Percentiles rank a stretch among this genome's conserved stretches.
Evolutionary conservation across 2,329 filamentous ascomycete genomes (phyloP).

Genomic region (Coniochaeta hoffmannii): DNA sequence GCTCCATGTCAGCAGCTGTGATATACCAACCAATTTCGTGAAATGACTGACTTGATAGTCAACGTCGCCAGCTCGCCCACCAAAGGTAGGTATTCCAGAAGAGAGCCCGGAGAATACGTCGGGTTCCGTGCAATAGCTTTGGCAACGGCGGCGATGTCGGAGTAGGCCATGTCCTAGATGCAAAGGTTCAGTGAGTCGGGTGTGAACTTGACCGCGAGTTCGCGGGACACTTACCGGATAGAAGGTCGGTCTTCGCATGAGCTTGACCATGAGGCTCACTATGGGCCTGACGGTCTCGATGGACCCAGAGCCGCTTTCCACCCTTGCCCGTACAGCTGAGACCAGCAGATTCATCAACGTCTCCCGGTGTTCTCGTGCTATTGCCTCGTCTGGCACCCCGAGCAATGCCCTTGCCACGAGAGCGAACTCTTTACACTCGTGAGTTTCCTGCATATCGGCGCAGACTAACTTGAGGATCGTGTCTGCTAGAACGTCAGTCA

Average conservation of each 20-base stretch:
- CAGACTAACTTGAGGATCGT: background rate
- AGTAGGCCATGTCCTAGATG: conserved; percentile 30
- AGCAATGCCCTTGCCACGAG: too few species aligned
- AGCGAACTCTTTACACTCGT: too few species aligned
- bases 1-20: background rate
- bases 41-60: background rate
- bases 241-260: conserved; percentile 44
- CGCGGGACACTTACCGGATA: conserved; percentile 27
- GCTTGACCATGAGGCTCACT: conserved; percentile 38
- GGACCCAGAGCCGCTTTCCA: background rate
- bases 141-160: conserved; percentile 25
- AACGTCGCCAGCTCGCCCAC: background rate
- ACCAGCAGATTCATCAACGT: conserved; percentile 20
- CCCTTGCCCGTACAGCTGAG: background rate
- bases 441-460: background rate
- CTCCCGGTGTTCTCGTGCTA: conserved; percentile 36
- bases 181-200: background rate
- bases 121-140: background rate
- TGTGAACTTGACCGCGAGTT: background rate
- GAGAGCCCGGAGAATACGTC: too few species aligned
- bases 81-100: conserved; percentile 20
- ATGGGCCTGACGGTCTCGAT: conserved; percentile 25
- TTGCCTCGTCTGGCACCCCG: conserved; percentile 27
- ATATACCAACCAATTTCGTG: background rate
- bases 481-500: background rate